Conservation (phyloP, 1,139 yeast species). For the Sugiyamaella xylanicola region DNA sequence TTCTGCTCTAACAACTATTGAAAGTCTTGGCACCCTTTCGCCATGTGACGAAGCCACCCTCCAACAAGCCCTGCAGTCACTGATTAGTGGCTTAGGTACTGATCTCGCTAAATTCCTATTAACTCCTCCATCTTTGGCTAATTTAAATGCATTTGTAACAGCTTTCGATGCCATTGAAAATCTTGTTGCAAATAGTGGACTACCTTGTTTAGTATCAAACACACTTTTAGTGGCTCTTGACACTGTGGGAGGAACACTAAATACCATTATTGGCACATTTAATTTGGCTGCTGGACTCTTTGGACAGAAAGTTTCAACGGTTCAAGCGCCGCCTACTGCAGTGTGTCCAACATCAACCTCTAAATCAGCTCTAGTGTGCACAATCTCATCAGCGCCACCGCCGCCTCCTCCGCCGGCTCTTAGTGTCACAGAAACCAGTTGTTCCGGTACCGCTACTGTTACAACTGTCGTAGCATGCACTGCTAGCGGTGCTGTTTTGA, state of each 20-base stretch:
- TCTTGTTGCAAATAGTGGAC: conserved; percentile 1
- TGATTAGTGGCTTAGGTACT: neutral
- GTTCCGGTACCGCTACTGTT: neutral
- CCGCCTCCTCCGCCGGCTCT: neutral
- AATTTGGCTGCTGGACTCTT: neutral
- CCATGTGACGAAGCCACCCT: conserved; percentile 9
- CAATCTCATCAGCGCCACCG: neutral
- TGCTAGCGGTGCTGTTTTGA: neutral
- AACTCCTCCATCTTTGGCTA: neutral
- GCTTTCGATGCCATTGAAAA: conserved; percentile 8
- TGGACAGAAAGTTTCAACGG: neutral
- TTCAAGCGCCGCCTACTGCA: neutral
- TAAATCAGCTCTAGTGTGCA: neutral
- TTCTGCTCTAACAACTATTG: neutral
- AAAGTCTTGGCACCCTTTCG: conserved; percentile 1
- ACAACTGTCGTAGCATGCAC: neutral
- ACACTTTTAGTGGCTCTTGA: conserved; percentile 1
- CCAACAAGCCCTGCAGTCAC: neutral
- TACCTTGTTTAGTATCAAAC: conserved; percentile 7
- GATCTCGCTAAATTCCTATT: neutral
- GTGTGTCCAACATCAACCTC: neutral
- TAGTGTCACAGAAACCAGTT: neutral
- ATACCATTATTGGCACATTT: neutral
- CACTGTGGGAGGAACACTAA: neutral
- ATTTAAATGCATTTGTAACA: conserved; percentile 2